Evolutionary conservation across 2,329 filamentous ascomycete genomes (phyloP).

Genomic region (Ceratocystis alfenasii): DNA sequence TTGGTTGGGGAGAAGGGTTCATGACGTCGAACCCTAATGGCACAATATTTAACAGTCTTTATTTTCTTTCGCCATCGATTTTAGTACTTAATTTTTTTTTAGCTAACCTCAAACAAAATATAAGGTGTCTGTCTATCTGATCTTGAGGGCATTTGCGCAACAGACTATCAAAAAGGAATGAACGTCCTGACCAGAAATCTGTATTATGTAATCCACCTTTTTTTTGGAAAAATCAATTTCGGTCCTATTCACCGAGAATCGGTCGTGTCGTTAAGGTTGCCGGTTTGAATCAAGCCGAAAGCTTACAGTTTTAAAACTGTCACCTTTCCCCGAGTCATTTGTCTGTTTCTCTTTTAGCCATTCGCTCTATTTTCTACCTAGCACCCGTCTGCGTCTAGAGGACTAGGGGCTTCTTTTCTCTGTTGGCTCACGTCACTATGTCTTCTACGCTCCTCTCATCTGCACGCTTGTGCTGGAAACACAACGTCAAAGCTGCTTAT

Average conservation of each 20-base stretch:
- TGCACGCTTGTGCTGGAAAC: neutral
- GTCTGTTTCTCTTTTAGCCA: neutral
- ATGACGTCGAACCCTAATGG: neutral
- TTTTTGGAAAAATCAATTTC: neutral
- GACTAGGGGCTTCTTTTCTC: neutral
- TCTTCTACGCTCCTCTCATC: conserved; percentile 11
- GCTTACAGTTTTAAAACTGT: neutral
- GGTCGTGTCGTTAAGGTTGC: too few species aligned
- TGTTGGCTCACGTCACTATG: neutral
- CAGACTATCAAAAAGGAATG: too few species aligned
- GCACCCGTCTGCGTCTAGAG: neutral
- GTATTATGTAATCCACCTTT: neutral
- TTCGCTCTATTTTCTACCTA: neutral
- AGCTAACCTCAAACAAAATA: too few species aligned
- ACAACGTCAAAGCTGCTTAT: conserved; percentile 5
- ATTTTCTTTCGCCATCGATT: too few species aligned
- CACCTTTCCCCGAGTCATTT: neutral
- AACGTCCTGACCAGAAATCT: neutral
- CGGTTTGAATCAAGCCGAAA: too few species aligned
- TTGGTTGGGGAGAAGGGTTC: neutral
- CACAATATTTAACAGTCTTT: neutral
- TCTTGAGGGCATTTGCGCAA: too few species aligned
- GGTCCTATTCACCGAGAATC: neutral
- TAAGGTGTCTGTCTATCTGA: too few species aligned
- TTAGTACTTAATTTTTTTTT: too few species aligned